Evolutionary conservation across 352 stramenopile species (phyloP).

Genomic region (Globisporangium perplexum): DNA sequence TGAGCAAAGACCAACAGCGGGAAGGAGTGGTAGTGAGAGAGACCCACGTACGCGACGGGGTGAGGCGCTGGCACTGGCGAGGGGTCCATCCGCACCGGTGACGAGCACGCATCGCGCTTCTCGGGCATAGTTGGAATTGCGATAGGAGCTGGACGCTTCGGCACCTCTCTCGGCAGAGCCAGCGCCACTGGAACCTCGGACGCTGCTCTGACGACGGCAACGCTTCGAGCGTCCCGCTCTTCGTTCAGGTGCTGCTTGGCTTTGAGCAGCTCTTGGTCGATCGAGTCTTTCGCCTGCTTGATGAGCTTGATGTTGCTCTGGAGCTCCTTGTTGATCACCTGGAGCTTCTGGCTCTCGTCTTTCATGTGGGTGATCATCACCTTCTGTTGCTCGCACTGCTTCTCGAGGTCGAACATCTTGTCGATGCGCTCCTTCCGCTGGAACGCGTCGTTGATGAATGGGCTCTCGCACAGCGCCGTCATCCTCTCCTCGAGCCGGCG

Average conservation of each 20-base stretch:
- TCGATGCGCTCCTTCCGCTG: conserved; percentile 83
- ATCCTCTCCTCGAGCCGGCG: conserved; percentile 87
- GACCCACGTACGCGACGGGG: not conserved
- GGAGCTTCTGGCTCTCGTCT: conserved; percentile 77
- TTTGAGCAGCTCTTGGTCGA: conserved; percentile 57
- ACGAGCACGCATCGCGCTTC: conserved; percentile 58
- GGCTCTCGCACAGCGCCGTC: conserved; percentile 88
- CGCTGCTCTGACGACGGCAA: conserved; percentile 22
- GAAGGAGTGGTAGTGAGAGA: conserved; percentile 4
- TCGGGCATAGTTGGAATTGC: conserved; percentile 21
- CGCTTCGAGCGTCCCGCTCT: conserved; percentile 40
- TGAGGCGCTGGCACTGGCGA: not conserved
- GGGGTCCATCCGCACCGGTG: conserved; percentile 34
- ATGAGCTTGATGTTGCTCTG: conserved; percentile 80
- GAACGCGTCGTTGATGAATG: conserved; percentile 92
- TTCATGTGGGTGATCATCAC: conserved; percentile 56
- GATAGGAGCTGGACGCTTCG: conserved; percentile 2
- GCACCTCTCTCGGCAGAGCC: conserved; percentile 9
- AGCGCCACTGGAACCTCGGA: conserved; percentile 5
- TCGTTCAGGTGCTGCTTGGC: conserved; percentile 66
- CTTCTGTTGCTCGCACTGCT: conserved; percentile 74
- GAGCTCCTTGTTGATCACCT: conserved; percentile 73
- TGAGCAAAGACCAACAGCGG: not conserved
- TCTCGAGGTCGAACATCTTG: conserved; percentile 84
- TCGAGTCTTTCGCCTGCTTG: conserved; percentile 65